These are phyloP conservation scores for Kwoniella sp. DNA, from an alignment of 768 basidiomycete genomes.

Conservation along the genomic window DNA sequence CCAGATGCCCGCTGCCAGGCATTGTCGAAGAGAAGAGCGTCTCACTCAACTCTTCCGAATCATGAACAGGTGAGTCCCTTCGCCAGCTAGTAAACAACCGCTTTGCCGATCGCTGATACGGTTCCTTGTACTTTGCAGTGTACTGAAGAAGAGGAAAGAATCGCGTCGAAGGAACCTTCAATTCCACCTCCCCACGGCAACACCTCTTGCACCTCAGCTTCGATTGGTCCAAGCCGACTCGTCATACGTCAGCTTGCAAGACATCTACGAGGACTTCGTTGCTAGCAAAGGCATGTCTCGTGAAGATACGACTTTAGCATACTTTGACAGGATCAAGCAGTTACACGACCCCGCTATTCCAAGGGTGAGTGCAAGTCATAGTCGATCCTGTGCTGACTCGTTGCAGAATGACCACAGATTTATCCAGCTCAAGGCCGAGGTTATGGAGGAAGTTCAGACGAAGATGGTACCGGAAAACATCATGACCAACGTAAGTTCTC, in stretches of 20 bases:
- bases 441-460: constrained; percentile 79
- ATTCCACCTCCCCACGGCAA: constrained; percentile 86
- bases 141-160: constrained; percentile 84
- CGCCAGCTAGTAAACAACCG: too few relatives aligned
- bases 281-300: constrained; percentile 70
- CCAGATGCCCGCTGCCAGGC: constrained; percentile 80
- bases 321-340: constrained; percentile 74
- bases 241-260: constrained; percentile 85
- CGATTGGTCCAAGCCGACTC: constrained; percentile 88
- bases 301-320: constrained; percentile 84
- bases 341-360: constrained; percentile 50
- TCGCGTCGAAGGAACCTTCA: constrained; percentile 83
- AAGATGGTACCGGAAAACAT: constrained; percentile 91
- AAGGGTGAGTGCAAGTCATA: constrained; percentile 23
- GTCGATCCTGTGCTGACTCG: constrained; percentile 7
- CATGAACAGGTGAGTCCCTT: constrained; percentile 74
- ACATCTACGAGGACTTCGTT: constrained; percentile 91
- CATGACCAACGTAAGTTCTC: constrained; percentile 74
- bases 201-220: constrained; percentile 74
- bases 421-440: constrained; percentile 63
- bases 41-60: constrained; percentile 90
- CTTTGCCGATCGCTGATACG: not conserved
- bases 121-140: constrained; percentile 59
- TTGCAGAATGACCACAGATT: constrained; percentile 34
- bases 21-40: constrained; percentile 87